Base-by-base conservation (phyloP, 2,329 filamentous ascomycete species). In the Tolypocladium endophyticum region DNA sequence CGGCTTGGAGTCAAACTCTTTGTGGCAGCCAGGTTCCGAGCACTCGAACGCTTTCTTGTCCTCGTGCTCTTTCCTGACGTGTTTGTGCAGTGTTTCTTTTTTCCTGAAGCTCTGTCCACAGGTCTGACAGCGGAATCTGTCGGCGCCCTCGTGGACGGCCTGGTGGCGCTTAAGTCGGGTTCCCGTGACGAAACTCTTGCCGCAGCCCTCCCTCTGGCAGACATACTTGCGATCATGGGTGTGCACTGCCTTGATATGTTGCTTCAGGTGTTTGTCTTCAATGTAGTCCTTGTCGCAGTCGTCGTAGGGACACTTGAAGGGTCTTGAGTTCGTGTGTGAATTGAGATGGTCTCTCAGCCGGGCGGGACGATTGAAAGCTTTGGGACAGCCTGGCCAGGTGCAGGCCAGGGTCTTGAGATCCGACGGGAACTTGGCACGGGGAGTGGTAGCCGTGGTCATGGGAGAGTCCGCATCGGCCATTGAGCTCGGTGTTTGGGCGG, bases 311-410 rank as follows among this genome's bases (percentile, higher is more conserved):
- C 93, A 97, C 45, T 80, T 79, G 72, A 89, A 95, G 0, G 91
- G 86, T 1, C 92, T 85, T 66, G 93, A 89, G 65, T 93, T 91
- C 58, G 85, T 93, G 72, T 97, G 93, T 1, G 89, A 92, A 63
- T 91, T 83, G 30, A 93, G 75, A 69, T 97, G 93, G 61, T 90
- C 86, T 61, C 87, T 81, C 4, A 97, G 80, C 35, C 90, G 85
- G 39, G 88, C 88, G 0, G 91, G 92, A 3, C 93, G 87, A 72
- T 96, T 96, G 78, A 94, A 97, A 8, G 87, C 86, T 75, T 95
- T 95, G 60, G 77, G 75, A 70, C 93, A 97, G 63, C 80, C 83
- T 14, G 87, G 82, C 71, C 85, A 87, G 0, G 87, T 85, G 74
- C 93, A 97, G 59, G 79, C 77, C 64, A 92, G 87, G 6, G 85